These are phyloP conservation scores for Plasmodium cynomolgi DNA, from an alignment of 169 alveolate genomes.

Conservation along the genomic window DNA sequence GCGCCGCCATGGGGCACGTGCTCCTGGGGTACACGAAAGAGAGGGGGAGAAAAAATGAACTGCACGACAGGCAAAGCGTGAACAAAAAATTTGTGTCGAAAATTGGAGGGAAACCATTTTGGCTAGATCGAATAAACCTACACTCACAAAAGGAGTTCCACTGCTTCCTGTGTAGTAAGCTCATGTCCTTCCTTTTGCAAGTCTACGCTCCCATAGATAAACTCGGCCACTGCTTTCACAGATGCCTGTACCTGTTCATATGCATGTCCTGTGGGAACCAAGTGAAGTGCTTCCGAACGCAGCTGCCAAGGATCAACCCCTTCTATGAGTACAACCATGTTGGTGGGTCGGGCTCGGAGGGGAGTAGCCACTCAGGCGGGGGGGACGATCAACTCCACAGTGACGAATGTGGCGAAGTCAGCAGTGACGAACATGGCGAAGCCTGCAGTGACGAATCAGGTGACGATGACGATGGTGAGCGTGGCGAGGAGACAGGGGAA, in stretches of 20 bases:
- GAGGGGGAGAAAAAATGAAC: constrained; percentile 18
- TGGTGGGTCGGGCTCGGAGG: not conserved
- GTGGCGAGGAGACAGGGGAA: not conserved
- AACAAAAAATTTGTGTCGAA: constrained; percentile 84
- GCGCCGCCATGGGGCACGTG: constrained; percentile 5
- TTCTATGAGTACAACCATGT: constrained; percentile 74
- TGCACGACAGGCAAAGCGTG: constrained; percentile 76
- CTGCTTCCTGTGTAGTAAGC: constrained; percentile 76
- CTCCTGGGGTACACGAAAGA: constrained; percentile 29
- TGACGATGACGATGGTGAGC: not conserved
- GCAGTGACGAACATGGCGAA: not conserved
- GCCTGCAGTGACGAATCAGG: not conserved
- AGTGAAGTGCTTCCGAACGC: constrained; percentile 83
- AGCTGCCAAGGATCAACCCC: constrained; percentile 81
- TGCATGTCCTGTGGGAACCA: constrained; percentile 84
- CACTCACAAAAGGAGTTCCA: constrained; percentile 75
- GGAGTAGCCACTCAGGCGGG: not conserved
- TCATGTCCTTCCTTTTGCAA: constrained; percentile 83
- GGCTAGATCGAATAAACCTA: constrained; percentile 83
- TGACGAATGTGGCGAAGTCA: not conserved
- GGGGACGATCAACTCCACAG: not conserved
- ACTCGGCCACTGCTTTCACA: constrained; percentile 78
- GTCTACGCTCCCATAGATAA: constrained; percentile 84
- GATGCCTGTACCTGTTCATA: constrained; percentile 79
- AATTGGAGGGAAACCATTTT: constrained; percentile 85